A percentile compares a stretch with the other conserved stretches of the same genome.
phyloP scores from a whole-genome alignment of 768 basidiomycete genomes.

The Hypsizygus marmoreus region DNA sequence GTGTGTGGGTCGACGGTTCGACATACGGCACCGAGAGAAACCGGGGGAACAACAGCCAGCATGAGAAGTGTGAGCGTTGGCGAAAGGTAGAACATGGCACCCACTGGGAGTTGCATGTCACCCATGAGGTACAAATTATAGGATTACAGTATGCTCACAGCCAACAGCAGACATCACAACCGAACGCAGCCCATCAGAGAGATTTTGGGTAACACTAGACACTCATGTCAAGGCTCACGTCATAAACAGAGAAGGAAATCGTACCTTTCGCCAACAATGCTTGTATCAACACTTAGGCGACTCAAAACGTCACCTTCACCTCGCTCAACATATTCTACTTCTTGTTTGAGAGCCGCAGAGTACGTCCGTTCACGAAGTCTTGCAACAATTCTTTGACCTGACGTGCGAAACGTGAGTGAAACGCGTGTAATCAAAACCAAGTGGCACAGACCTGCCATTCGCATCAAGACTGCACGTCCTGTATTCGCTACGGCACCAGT shows the following conservation, averaged over 20 bases:
- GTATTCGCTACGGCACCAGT: conserved; percentile 88
- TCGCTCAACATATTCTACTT: conserved; percentile 90
- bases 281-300: conserved; percentile 87
- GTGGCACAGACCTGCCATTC: conserved; percentile 64
- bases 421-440: background rate
- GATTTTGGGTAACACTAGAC: conserved; percentile 72
- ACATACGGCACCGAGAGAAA: conserved; percentile 80
- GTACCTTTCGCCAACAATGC: conserved; percentile 91
- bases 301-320: conserved; percentile 95
- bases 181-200: conserved; percentile 80
- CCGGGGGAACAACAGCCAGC: conserved; percentile 89
- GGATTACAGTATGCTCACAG: conserved; percentile 55
- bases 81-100: conserved; percentile 93
- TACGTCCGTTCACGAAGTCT: conserved; percentile 83
- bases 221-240: conserved; percentile 3
- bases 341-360: conserved; percentile 80
- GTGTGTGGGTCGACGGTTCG: background rate
- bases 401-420: background rate
- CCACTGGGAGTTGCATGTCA: conserved; percentile 52
- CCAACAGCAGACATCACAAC: conserved; percentile 94
- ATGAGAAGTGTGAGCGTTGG: conserved; percentile 88
- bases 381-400: conserved; percentile 89
- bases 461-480: conserved; percentile 81
- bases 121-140: background rate
- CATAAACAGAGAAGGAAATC: background rate